phyloP scores from a whole-genome alignment of 1,284 basidiomycete genomes.

The Peniophora sp. region DNA sequence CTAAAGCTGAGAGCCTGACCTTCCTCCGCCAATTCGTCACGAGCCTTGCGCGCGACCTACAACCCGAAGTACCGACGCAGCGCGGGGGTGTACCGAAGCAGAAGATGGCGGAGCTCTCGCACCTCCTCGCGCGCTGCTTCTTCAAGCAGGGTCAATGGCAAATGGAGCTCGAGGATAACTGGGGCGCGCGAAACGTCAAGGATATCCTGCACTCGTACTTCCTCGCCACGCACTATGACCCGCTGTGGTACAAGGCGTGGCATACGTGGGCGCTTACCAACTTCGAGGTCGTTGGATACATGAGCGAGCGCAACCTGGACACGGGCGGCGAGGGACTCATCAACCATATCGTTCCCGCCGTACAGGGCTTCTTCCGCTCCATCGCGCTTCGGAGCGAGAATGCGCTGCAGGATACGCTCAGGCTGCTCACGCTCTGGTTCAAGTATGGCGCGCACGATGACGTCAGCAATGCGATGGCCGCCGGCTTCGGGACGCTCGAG shows the following conservation, averaged over 20 bases:
- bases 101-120: conserved; percentile 72
- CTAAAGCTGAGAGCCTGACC: conserved; percentile 71
- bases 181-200: conserved; percentile 73
- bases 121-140: conserved; percentile 91
- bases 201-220: conserved; percentile 83
- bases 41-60: conserved; percentile 73
- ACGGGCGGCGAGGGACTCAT: conserved; percentile 69
- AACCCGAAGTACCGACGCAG: conserved; percentile 39
- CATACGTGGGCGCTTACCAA: conserved; percentile 98
- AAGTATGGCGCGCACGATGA: conserved; percentile 92
- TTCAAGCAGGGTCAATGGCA: conserved; percentile 98
- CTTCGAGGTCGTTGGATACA: conserved; percentile 86
- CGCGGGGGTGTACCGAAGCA: conserved; percentile 45
- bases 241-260: conserved; percentile 98
- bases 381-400: conserved; percentile 89
- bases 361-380: conserved; percentile 96
- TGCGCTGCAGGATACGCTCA: conserved; percentile 91
- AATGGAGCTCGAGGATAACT: conserved; percentile 68
- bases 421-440: conserved; percentile 96
- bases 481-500: conserved; percentile 85
- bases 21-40: conserved; percentile 85
- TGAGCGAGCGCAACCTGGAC: conserved; percentile 57
- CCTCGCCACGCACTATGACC: conserved; percentile 88
- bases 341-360: conserved; percentile 87
- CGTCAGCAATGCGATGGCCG: conserved; percentile 85